phyloP scores from a whole-genome alignment of 2,329 filamentous ascomycete genomes.

The Tolypocladium endophyticum region DNA sequence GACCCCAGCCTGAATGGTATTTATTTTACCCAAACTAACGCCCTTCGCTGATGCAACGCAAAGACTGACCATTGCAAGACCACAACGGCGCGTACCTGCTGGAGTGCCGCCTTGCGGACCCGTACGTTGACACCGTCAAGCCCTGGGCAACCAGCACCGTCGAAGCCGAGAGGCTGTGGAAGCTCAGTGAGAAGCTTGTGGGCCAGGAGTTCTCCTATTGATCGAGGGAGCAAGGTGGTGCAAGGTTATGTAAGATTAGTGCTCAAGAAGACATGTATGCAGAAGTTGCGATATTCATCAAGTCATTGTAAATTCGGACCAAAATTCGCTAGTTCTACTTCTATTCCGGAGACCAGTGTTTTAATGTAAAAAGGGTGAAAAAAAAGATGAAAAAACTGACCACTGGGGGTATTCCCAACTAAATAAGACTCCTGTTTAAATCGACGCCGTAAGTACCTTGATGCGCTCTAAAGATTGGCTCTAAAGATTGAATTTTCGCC shows the following conservation, averaged over 20 bases:
- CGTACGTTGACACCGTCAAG: conserved; percentile 15
- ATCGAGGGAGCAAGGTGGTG: neutral
- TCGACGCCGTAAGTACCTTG: neutral
- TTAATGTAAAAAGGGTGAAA: neutral
- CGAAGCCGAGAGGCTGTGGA: conserved; percentile 33
- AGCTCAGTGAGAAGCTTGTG: conserved; percentile 34
- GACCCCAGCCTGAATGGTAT: conserved; percentile 20
- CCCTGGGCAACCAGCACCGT: conserved; percentile 19
- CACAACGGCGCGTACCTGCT: conserved; percentile 21
- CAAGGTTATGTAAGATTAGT: neutral
- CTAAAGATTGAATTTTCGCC: neutral
- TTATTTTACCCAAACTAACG: neutral
- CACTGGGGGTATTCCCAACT: neutral
- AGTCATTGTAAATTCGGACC: neutral
- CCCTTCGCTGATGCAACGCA: neutral
- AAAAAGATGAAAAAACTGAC: neutral
- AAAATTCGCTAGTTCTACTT: too few relatives aligned
- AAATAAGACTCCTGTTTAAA: neutral
- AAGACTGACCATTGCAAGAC: conserved; percentile 3
- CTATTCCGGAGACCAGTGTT: neutral
- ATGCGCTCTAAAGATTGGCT: neutral
- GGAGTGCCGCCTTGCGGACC: conserved; percentile 20
- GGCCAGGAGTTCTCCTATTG: conserved; percentile 25
- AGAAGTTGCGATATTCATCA: neutral
- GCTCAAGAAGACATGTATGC: neutral